Conservation (phyloP, 169 alveolate genomes). For the Amoebophrya sp. region DNA sequence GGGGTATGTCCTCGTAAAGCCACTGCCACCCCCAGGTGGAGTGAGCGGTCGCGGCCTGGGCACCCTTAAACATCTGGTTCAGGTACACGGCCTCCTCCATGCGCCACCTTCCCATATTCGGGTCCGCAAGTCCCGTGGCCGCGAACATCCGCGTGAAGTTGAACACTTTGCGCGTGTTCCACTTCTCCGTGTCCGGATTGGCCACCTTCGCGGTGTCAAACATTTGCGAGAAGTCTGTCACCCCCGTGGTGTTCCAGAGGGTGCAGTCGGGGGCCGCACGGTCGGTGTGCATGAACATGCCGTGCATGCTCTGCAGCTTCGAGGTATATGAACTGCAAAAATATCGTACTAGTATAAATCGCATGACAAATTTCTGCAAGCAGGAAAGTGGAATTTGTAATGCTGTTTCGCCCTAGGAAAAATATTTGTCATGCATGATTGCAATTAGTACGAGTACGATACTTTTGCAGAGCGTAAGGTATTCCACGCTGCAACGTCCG, state of each 20-base stretch:
- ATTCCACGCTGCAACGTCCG: too few species aligned
- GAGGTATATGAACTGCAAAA: too few species aligned
- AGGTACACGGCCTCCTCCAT: not conserved
- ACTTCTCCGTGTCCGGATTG: not conserved
- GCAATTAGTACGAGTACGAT: too few species aligned
- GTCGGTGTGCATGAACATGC: not conserved
- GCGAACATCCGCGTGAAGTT: not conserved
- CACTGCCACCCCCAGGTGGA: too few species aligned
- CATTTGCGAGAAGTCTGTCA: not conserved
- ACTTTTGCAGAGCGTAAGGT: too few species aligned
- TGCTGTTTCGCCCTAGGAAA: too few species aligned
- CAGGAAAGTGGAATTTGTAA: too few species aligned
- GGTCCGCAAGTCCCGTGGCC: not conserved
- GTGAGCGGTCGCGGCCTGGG: too few species aligned
- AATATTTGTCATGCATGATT: too few species aligned
- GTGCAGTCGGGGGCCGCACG: not conserved
- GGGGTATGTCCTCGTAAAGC: too few species aligned
- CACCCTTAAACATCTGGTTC: not conserved
- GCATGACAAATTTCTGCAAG: too few species aligned
- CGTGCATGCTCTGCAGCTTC: not conserved
- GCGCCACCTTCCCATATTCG: not conserved
- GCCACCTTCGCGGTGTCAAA: not conserved
- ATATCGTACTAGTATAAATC: too few species aligned
- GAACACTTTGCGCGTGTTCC: not conserved
- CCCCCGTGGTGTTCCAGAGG: not conserved